Conservation (phyloP, 208 protist species). For the Hexamita inflata region DNA sequence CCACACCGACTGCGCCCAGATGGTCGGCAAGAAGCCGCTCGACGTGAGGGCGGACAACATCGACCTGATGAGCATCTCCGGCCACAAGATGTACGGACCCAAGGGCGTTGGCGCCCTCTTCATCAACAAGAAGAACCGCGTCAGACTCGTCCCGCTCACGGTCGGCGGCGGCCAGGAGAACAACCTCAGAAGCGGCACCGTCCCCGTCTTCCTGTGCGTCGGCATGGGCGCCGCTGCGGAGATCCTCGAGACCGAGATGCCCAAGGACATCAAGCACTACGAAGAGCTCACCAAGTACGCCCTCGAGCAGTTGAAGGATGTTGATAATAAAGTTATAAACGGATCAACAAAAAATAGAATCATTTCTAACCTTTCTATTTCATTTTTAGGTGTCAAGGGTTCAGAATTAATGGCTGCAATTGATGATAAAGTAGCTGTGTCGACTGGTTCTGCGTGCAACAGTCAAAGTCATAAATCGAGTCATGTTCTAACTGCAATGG, state of each 20-base stretch:
- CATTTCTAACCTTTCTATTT: constrained; percentile 87
- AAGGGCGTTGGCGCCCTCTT: constrained; percentile 45
- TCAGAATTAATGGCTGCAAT: constrained; percentile 91
- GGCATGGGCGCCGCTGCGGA: constrained; percentile 53
- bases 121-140: constrained; percentile 72
- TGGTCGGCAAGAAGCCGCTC: constrained; percentile 32
- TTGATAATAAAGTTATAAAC: constrained; percentile 68
- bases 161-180: constrained; percentile 95
- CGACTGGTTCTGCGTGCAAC: constrained; percentile 90
- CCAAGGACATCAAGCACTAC: constrained; percentile 65
- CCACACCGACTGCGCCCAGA: constrained; percentile 35
- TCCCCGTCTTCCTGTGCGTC: constrained; percentile 70
- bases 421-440: constrained; percentile 54
- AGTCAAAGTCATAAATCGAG: constrained; percentile 60
- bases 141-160: constrained; percentile 80
- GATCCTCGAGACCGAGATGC: constrained; percentile 65
- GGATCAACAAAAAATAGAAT: constrained; percentile 62
- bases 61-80: constrained; percentile 32
- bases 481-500: constrained; percentile 23
- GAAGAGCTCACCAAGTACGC: constrained; percentile 62
- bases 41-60: constrained; percentile 27
- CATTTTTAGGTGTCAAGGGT: constrained; percentile 94
- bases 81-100: constrained; percentile 41
- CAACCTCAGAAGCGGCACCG: constrained; percentile 71
- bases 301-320: constrained; percentile 55